A percentile compares a stretch with the other conserved stretches of the same genome.
These are phyloP conservation scores for Candida incommunis DNA, from an alignment of 805 yeast genomes.

Conservation along the genomic window DNA sequence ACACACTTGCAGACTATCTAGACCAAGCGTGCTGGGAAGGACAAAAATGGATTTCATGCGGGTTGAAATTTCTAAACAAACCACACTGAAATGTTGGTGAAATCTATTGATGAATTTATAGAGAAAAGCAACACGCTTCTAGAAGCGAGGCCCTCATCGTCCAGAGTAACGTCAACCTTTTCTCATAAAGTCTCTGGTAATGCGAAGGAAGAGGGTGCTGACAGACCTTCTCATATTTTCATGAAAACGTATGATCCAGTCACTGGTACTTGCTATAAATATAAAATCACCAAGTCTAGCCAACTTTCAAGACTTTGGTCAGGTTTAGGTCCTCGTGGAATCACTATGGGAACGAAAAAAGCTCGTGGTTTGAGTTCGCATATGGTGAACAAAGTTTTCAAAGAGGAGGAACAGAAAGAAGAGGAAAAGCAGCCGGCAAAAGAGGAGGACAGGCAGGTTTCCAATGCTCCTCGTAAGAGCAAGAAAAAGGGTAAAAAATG, in stretches of 20 bases:
- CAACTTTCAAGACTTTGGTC: slow-evolving; percentile 62
- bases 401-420: slow-evolving; percentile 6
- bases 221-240: slow-evolving; percentile 21
- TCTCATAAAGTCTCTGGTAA: slow-evolving; percentile 20
- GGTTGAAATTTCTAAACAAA: too few species aligned
- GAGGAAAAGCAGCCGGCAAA: not conserved
- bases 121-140: slow-evolving; percentile 28
- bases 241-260: slow-evolving; percentile 56
- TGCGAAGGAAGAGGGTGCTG: slow-evolving; percentile 16
- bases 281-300: slow-evolving; percentile 45
- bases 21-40: too few species aligned
- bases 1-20: too few species aligned
- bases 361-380: slow-evolving; percentile 16
- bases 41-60: too few species aligned
- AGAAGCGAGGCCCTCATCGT: slow-evolving; percentile 28
- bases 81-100: not conserved
- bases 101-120: slow-evolving; percentile 27
- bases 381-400: slow-evolving; percentile 16
- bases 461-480: not conserved
- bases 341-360: not conserved
- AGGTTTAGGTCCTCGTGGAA: slow-evolving; percentile 39
- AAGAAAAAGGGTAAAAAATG: not conserved
- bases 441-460: not conserved
- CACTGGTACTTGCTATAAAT: slow-evolving; percentile 46
- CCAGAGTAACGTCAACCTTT: slow-evolving; percentile 23